Evolutionary conservation across 345 rosid species (phyloP).

Genomic region (Gossypium turneri): DNA sequence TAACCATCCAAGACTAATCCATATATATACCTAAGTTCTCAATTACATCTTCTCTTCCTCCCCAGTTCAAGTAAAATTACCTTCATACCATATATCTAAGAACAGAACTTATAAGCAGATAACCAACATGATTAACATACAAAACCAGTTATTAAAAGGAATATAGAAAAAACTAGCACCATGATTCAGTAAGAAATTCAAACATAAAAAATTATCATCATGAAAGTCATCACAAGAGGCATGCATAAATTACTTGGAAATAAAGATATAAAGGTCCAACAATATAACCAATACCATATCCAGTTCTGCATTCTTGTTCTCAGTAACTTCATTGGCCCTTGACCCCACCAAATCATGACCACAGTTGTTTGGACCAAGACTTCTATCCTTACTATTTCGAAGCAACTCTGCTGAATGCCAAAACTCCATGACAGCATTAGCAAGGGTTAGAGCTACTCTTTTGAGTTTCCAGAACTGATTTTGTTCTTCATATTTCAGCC

Average conservation of each 20-base stretch:
- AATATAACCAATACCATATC: slow-evolving; percentile 30
- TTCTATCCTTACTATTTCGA: slow-evolving; percentile 33
- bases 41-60: background rate
- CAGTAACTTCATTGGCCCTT: slow-evolving; percentile 27
- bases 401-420: slow-evolving; percentile 70
- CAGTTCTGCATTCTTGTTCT: slow-evolving; percentile 34
- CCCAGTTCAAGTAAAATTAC: slow-evolving; percentile 2
- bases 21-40: background rate
- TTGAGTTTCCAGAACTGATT: slow-evolving; percentile 46
- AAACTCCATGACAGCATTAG: slow-evolving; percentile 81
- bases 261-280: slow-evolving; percentile 16
- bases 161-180: background rate
- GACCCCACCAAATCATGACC: slow-evolving; percentile 26
- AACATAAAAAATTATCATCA: slow-evolving; percentile 12
- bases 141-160: background rate
- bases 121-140: background rate
- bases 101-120: slow-evolving; percentile 5
- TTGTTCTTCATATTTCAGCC: slow-evolving; percentile 51
- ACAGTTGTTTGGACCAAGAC: slow-evolving; percentile 24
- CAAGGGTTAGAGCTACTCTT: slow-evolving; percentile 58
- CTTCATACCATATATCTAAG: background rate
- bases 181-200: slow-evolving; percentile 4
- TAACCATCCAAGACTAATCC: background rate
- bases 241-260: background rate
- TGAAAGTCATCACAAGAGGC: background rate